phyloP scores from a whole-genome alignment of 164 flowering plant species.

The Protea cynaroides region DNA sequence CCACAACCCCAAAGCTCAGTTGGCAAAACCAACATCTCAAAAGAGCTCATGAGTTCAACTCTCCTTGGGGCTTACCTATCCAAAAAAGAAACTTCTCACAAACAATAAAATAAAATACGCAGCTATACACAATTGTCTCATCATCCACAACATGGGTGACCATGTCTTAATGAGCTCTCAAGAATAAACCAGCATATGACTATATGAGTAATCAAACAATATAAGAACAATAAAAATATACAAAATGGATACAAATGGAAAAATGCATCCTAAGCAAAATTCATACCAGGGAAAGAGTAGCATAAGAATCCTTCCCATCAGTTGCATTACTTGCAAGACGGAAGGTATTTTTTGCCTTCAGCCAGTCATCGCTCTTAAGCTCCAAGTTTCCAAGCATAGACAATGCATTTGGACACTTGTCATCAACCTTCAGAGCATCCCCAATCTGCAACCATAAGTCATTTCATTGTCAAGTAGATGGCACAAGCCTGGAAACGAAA shows the following conservation, averaged over 20 bases:
- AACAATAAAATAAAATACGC: too few species aligned
- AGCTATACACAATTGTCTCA: too few species aligned
- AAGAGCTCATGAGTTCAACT: too few species aligned
- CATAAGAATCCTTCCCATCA: conserved; percentile 89
- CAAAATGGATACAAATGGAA: background rate
- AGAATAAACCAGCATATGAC: background rate
- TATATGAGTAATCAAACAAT: background rate
- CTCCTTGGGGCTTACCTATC: too few species aligned
- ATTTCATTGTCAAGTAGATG: background rate
- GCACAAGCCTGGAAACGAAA: conserved; percentile 1
- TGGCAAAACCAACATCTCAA: too few species aligned
- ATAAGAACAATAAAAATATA: background rate
- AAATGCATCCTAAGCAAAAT: conserved; percentile 2
- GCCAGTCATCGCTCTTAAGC: conserved; percentile 97
- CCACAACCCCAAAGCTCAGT: too few species aligned
- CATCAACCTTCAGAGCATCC: conserved; percentile 84
- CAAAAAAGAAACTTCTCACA: too few species aligned
- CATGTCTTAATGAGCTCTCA: background rate
- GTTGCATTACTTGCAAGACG: conserved; percentile 83
- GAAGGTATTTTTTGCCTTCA: conserved; percentile 94
- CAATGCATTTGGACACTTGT: conserved; percentile 79
- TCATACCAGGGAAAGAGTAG: conserved; percentile 80
- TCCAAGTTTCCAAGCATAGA: conserved; percentile 90
- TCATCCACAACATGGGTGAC: too few species aligned
- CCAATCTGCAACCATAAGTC: conserved; percentile 44